Evolutionary conservation across 805 yeast species (phyloP).

Genomic region (Kurtzmaniella fragi): DNA sequence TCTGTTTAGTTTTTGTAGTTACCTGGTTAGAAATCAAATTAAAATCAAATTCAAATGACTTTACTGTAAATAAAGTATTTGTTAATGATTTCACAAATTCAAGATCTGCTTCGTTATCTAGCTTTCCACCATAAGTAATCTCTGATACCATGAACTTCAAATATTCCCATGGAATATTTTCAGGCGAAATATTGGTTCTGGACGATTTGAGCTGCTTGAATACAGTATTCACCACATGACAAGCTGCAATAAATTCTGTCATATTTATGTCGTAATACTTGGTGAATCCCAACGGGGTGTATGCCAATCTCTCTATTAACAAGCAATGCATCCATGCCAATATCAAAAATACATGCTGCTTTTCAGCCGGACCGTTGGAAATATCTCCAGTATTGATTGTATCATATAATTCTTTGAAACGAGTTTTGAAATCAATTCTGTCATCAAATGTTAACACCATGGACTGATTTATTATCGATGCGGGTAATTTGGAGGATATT

Average conservation of each 20-base stretch:
- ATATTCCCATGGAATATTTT: constrained; percentile 49
- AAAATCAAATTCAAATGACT: constrained; percentile 39
- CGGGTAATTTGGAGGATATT: constrained; percentile 43
- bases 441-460: constrained; percentile 58
- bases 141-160: constrained; percentile 46
- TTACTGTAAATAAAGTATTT: constrained; percentile 28
- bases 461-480: constrained; percentile 50
- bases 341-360: constrained; percentile 45
- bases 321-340: constrained; percentile 70
- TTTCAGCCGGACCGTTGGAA: constrained; percentile 34
- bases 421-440: constrained; percentile 52
- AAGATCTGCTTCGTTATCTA: constrained; percentile 39
- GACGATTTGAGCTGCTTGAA: constrained; percentile 22
- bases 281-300: constrained; percentile 58
- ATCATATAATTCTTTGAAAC: constrained; percentile 36
- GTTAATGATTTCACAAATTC: constrained; percentile 30
- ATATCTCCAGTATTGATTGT: constrained; percentile 12
- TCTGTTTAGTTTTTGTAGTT: constrained; percentile 8
- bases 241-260: constrained; percentile 56
- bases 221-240: constrained; percentile 38
- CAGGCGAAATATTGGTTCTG: constrained; percentile 39
- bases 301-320: constrained; percentile 53
- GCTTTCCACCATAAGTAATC: constrained; percentile 65
- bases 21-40: constrained; percentile 31
- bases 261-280: constrained; percentile 67